phyloP scores from a whole-genome alignment of 768 basidiomycete genomes.

The Termitomyces bulborhizus region DNA sequence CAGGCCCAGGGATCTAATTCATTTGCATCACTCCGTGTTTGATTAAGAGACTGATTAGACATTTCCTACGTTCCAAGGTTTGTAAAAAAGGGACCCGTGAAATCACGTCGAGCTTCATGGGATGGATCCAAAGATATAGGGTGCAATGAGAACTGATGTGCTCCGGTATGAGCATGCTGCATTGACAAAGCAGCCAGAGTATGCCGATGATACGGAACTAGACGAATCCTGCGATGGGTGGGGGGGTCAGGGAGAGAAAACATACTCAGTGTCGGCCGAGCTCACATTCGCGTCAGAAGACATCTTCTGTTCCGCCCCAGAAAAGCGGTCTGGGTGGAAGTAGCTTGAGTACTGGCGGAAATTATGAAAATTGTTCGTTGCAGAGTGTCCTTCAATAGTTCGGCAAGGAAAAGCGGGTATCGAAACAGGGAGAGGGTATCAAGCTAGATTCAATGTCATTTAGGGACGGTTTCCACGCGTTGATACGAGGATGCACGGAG shows the following conservation, averaged over 20 bases:
- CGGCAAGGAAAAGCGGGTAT: not conserved
- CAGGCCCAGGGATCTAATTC: not conserved
- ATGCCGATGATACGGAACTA: not conserved
- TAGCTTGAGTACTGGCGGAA: not conserved
- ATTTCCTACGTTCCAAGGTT: not conserved
- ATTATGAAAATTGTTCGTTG: not conserved
- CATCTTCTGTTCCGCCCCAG: not conserved
- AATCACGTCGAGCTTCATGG: not conserved
- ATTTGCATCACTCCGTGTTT: not conserved
- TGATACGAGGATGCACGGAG: not conserved
- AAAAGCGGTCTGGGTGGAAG: too few relatives aligned
- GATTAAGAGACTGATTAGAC: not conserved
- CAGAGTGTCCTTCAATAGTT: not conserved
- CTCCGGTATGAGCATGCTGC: not conserved
- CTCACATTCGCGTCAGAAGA: not conserved
- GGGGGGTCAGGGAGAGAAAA: not conserved
- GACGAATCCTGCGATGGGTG: not conserved
- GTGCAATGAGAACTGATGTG: conserved; percentile 16
- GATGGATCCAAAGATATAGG: conserved; percentile 8
- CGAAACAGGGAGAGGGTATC: not conserved
- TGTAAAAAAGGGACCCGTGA: not conserved
- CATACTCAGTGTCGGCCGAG: not conserved
- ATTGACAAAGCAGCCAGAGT: too few relatives aligned
- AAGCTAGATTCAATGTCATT: not conserved
- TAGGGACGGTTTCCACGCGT: too few relatives aligned